phyloP scores from a whole-genome alignment of 768 basidiomycete species.

The Tylopilus balloui region DNA sequence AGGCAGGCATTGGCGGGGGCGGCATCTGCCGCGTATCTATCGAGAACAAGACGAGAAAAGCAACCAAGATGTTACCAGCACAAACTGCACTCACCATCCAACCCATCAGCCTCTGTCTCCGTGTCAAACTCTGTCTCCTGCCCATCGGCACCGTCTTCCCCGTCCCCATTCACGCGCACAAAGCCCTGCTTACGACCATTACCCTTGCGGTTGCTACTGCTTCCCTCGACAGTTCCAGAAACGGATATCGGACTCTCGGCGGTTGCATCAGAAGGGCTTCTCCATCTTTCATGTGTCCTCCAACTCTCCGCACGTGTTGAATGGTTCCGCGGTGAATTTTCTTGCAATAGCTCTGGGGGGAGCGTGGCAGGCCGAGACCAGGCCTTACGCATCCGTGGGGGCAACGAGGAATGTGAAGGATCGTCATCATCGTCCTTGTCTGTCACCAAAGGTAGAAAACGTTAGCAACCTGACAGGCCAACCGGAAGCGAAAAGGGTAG shows the following conservation, averaged over 20 bases:
- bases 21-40: constrained; percentile 44
- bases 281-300: constrained; percentile 21
- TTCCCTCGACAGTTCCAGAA: constrained; percentile 6
- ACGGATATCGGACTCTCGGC: constrained; percentile 20
- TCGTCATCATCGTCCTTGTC: constrained; percentile 14
- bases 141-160: constrained; percentile 17
- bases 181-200: not conserved
- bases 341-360: constrained; percentile 6
- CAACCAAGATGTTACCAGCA: not conserved
- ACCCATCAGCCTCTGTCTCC: constrained; percentile 27
- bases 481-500: not conserved
- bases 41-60: not conserved
- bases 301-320: constrained; percentile 2
- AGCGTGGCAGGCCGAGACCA: constrained; percentile 28
- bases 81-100: constrained; percentile 18
- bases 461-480: not conserved
- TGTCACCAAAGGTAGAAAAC: not conserved
- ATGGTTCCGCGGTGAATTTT: not conserved
- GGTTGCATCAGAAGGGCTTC: constrained; percentile 16
- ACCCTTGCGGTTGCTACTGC: not conserved
- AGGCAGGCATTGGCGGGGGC: constrained; percentile 47
- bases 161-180: constrained; percentile 3
- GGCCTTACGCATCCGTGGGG: constrained; percentile 60
- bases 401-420: constrained; percentile 33
- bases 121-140: constrained; percentile 33